Evolutionary conservation across 495 filamentous ascomycete genomes (phyloP).

Genomic region (Neurospora sublineolata): DNA sequence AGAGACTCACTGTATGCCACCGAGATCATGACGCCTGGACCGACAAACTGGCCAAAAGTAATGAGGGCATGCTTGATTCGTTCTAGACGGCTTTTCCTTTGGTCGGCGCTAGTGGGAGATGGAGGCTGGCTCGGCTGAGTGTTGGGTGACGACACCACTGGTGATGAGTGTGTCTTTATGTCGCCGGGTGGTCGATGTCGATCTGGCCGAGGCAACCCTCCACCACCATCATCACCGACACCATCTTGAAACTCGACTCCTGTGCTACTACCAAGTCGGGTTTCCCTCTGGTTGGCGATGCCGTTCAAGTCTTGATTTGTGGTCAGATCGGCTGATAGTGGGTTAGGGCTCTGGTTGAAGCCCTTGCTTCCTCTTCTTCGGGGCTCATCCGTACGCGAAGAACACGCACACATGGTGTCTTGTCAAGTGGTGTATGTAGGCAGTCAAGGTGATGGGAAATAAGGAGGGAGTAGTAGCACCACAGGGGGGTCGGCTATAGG

Average conservation of each 20-base stretch:
- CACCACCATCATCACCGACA: not conserved
- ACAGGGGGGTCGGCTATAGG: not conserved
- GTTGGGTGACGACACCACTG: not conserved
- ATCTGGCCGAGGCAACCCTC: not conserved
- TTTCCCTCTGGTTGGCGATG: slow-evolving; percentile 40
- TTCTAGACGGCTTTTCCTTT: slow-evolving; percentile 1
- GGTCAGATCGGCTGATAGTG: slow-evolving; percentile 41
- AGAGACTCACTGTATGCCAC: slow-evolving; percentile 49
- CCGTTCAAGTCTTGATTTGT: slow-evolving; percentile 48
- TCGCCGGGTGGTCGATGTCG: not conserved
- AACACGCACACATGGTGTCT: slow-evolving; percentile 41
- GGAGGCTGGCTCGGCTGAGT: not conserved
- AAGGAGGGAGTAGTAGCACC: not conserved
- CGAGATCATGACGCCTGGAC: slow-evolving; percentile 75
- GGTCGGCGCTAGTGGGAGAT: not conserved
- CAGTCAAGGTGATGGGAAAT: not conserved
- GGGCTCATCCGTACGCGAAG: slow-evolving; percentile 43
- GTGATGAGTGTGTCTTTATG: not conserved
- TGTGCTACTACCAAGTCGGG: not conserved
- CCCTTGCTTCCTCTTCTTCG: slow-evolving; percentile 33
- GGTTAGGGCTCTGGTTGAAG: slow-evolving; percentile 47
- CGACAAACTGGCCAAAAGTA: slow-evolving; percentile 67
- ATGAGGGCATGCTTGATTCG: slow-evolving; percentile 29
- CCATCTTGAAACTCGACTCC: slow-evolving; percentile 1
- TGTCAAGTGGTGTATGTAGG: not conserved